Conservation (phyloP, 2,329 filamentous ascomycete genomes). For the Nigrospora oryzae region DNA sequence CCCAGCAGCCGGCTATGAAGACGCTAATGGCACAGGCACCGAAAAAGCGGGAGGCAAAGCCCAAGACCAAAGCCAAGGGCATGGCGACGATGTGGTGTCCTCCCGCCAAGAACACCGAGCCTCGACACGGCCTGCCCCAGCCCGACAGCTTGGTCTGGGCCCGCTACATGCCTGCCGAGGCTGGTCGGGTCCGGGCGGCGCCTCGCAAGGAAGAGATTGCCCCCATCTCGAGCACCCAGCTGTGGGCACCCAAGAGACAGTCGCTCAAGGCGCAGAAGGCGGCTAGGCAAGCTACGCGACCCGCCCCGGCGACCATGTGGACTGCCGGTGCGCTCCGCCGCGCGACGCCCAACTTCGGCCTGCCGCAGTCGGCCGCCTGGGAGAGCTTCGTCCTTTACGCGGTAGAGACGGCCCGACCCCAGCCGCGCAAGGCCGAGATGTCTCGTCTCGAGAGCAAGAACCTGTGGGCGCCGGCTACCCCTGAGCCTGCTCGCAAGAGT, state of each 20-base stretch:
- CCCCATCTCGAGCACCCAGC: background rate
- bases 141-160: background rate
- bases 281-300: background rate
- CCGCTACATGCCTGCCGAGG: background rate
- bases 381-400: constrained; percentile 20
- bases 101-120: no score
- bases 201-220: background rate
- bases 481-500: constrained; percentile 3
- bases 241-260: background rate
- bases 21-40: no score
- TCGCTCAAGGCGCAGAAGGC: background rate
- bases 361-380: constrained; percentile 29
- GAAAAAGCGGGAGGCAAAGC: no score
- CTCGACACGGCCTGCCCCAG: background rate
- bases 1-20: no score
- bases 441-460: constrained; percentile 24
- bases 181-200: background rate
- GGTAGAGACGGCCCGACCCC: constrained; percentile 16
- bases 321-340: background rate
- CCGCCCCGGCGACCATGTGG: background rate
- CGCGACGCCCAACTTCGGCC: constrained; percentile 7
- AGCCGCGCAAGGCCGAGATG: constrained; percentile 17
- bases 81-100: no score
- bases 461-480: constrained; percentile 20
- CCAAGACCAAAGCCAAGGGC: no score